Evolutionary conservation across 2,329 filamentous ascomycete genomes (phyloP), one percentile per base, ranked within the genome.

Genomic region (Penicillium polonicum): DNA sequence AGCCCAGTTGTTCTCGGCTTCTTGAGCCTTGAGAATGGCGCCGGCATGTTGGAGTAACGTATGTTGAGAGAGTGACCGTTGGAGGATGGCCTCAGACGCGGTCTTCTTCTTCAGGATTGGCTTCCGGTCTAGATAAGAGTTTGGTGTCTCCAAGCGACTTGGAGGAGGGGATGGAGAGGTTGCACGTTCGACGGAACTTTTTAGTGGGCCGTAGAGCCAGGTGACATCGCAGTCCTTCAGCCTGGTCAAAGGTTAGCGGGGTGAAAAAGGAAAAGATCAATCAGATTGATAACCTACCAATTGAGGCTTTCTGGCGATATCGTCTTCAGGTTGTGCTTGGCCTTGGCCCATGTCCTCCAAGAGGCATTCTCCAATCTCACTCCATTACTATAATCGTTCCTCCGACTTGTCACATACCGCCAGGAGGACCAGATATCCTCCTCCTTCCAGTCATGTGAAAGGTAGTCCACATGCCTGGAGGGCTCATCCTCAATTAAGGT

Each of bases 401-500:
- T 83, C 68, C 91, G 89, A 29, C 89, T 88, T 17, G 92, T 87
- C 66, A 97, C 91, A 72, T 96, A 94, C 71, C 92, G 88, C 94
- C 94, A 97, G 1, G 93, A 97, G 6, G 90, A 88, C 92, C 92
- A 97, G 27, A 97, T 95, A 75, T 99, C 93, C 74, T 97, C 92
- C 75, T 97, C 92, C 62, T 85, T 86, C 91, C 93, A 96, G 60
- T 93, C 86, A 71, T 97, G 90, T 19, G 92, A 96, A 46, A 97
- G 83, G 71, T 96, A 96, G 76, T 96, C 92, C n/a, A 96, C 92
- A 76, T 96, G 91, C 63, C 91, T 83, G 45, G 92, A 92, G 2
- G 91, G 91, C 68, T 89, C 85, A 35, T 81, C 82, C 61, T 86
- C 84, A 38, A 95, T 81, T 12, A 88, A 88, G 10, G 87, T 89